phyloP scores from a whole-genome alignment of 768 basidiomycete genomes.

The Collybia nuda region DNA sequence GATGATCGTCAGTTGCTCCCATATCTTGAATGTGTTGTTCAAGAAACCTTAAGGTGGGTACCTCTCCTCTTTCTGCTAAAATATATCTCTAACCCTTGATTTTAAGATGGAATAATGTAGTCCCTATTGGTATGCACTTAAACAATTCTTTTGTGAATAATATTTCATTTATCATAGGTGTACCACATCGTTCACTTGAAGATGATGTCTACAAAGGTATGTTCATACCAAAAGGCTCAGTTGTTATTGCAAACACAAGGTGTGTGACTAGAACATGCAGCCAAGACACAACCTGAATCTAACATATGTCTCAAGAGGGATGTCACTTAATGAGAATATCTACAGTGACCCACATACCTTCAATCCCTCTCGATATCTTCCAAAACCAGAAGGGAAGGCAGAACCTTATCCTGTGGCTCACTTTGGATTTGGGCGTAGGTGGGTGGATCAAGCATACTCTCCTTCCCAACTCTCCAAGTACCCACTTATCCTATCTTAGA shows the following conservation, averaged over 20 bases:
- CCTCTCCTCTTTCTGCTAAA: background rate
- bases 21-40: conserved; percentile 34
- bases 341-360: conserved; percentile 24
- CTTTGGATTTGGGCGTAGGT: conserved; percentile 31
- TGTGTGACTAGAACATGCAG: conserved; percentile 1
- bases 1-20: conserved; percentile 30
- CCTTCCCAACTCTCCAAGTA: no score
- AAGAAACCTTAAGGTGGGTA: conserved; percentile 23
- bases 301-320: conserved; percentile 16
- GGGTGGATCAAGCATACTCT: conserved; percentile 12
- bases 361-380: conserved; percentile 24
- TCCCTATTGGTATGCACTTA: background rate
- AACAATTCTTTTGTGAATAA: background rate
- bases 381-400: conserved; percentile 15
- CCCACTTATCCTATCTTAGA: background rate
- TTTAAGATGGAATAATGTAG: background rate
- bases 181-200: conserved; percentile 23
- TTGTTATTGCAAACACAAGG: conserved; percentile 24
- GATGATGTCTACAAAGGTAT: conserved; percentile 32
- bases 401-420: conserved; percentile 21
- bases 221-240: conserved; percentile 32
- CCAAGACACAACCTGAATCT: background rate
- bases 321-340: conserved; percentile 22
- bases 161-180: conserved; percentile 4
- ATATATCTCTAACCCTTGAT: background rate